Evolutionary conservation across 2,329 filamentous ascomycete species (phyloP), one percentile per base, ranked within the genome.

Genomic region (Aureobasidium uvarum): DNA sequence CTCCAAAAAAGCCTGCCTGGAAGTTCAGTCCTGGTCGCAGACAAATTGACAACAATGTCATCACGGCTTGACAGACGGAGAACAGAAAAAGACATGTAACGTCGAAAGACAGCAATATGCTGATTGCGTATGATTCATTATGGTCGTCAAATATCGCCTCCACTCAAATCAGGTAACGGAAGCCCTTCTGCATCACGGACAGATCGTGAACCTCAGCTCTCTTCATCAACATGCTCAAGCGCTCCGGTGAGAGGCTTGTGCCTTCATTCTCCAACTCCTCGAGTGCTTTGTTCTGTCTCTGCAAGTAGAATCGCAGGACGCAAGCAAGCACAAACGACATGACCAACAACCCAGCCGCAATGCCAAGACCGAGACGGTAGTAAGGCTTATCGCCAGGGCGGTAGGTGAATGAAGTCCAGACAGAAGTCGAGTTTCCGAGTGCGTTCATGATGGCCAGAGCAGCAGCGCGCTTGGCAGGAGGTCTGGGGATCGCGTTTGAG

Each of bases 401-500:
- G 66, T 79, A 80, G 1, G 75, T 78, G 67, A 76, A 79, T 0
- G 77, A 77, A 10, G 77, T 79, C 74, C 73, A 92, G 69, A 93
- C 92, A 55, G 83, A 86, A 48, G 85, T 85, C 13, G 83, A 81
- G 73, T 93, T 92, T 20, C 83, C 85, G 11, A 91, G 81, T 2
- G 87, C 87, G 72, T 94, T 94, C 76, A 93, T 91, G 67, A 89
- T 86, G 0, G 89, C 90, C 5, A 94, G 75, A 0, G 89, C 89
- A 0, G 89, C 85, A 2, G 87, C 86, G 67, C 89, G 84, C 78
- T 93, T 93, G 2, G 89, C 86, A 0, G 89, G 88, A 3, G 91
- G 90, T 5, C 90, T 84, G 0, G 90, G 89, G 60, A 94, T 81
- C 1, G 87, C 89, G 73, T 89, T 91, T 54, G 84, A 86, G 68